Evolutionary conservation across 78 protist genomes (phyloP), one percentile per base, ranked within the genome.

Genomic region (Dictyostelium capitatum): DNA sequence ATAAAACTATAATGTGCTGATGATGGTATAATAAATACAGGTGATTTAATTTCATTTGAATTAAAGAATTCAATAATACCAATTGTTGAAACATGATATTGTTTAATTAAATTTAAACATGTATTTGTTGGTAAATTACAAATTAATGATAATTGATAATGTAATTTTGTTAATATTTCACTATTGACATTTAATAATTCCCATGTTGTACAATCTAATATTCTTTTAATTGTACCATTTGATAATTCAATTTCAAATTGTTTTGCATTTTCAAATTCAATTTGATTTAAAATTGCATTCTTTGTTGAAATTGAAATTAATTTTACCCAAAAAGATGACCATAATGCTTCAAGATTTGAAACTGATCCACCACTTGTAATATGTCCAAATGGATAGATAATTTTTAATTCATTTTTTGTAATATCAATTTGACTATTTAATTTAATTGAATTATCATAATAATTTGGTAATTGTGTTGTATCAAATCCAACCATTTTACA

Each of bases 341-440:
- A 77, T 15, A 54, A 37, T 6, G 82, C 82, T 77, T 77, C 82
- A 51, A 50, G 25, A 6, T 77, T 77, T n/a, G 82, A 20, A 6
- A 77, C 48, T 11, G 82, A 20, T 25, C 82, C 82, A 25, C 82
- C 82, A 15, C 28, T 15, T 6, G 82, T 77, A 15, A 12, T 37
- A 77, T 77, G 82, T 14, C 50, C 57, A 50, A 23, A 30, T 50
- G 67, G 67, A 25, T 46, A 50, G 6, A 77, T 30, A 19, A 37
- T 23, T 46, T 77, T 50, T 1, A 9, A 1, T 77, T 72, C 79
- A 32, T 37, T 69, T 69, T 69, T 0, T 17, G 15, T 0, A 4
- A 3, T 37, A 14, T 69, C 77, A 5, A 14, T 69, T 43, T 7
- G 5, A 3, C 6, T n/a, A n/a, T 10, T 0, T 19, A 11, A 41